phyloP scores from a whole-genome alignment of 441 rosid genomes.

The Jatropha multifida region DNA sequence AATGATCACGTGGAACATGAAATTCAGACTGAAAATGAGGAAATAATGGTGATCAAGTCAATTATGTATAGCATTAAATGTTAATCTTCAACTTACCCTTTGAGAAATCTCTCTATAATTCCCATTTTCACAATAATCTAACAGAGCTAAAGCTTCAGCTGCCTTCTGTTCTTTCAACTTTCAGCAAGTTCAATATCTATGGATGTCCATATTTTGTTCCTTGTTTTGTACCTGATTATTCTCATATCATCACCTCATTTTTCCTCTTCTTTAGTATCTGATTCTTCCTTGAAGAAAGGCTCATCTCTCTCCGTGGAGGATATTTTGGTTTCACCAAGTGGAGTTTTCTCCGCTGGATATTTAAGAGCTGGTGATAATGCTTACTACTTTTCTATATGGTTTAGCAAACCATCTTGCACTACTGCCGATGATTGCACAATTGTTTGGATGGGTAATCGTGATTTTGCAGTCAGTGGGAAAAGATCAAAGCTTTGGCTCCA shows the following conservation, averaged over 20 bases:
- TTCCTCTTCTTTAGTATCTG: background rate
- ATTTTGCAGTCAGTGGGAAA: constrained; percentile 6
- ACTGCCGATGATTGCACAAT: background rate
- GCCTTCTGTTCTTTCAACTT: no score
- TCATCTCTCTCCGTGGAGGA: background rate
- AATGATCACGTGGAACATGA: no score
- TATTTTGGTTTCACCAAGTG: background rate
- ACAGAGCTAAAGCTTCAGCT: no score
- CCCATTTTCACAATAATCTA: no score
- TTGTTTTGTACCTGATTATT: background rate
- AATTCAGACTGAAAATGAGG: no score
- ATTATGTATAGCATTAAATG: no score
- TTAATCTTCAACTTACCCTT: no score
- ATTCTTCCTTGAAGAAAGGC: background rate
- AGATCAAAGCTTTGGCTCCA: background rate
- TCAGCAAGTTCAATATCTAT: no score
- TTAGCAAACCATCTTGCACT: constrained; percentile 1
- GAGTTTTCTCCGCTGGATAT: constrained; percentile 1
- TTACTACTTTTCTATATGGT: constrained; percentile 7
- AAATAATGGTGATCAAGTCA: no score
- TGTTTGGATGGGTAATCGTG: constrained; percentile 6
- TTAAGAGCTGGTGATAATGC: background rate
- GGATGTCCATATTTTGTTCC: background rate
- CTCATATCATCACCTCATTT: background rate
- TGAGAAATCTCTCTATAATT: no score